These are phyloP conservation scores for Elongisporangium senticosum DNA, from an alignment of 352 stramenopile species.

Conservation along the genomic window DNA sequence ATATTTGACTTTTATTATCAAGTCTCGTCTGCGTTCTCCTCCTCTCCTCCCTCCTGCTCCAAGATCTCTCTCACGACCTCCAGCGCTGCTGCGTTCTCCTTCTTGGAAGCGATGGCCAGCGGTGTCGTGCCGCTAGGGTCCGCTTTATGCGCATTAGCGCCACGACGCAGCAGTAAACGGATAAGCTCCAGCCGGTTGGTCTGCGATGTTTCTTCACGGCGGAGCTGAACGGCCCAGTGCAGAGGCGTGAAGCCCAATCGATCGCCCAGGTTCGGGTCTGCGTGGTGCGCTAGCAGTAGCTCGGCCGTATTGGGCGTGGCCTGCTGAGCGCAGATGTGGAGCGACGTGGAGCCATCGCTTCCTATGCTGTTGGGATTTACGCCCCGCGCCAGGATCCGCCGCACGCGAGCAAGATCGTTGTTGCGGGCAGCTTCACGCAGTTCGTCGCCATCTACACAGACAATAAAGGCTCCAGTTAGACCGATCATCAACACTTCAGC, in stretches of 20 bases:
- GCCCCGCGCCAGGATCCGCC: conserved; percentile 49
- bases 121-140: conserved; percentile 50
- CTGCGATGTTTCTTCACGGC: conserved; percentile 62
- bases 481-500: not conserved
- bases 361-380: conserved; percentile 45
- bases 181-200: conserved; percentile 68
- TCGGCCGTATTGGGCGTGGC: conserved; percentile 50
- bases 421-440: conserved; percentile 65
- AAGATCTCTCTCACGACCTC: conserved; percentile 56
- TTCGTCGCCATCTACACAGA: conserved; percentile 61
- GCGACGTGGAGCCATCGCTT: conserved; percentile 55
- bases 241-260: conserved; percentile 67
- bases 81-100: conserved; percentile 58
- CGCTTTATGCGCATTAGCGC: conserved; percentile 35
- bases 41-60: conserved; percentile 5
- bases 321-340: conserved; percentile 81
- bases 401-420: conserved; percentile 60
- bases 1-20: conserved; percentile 7
- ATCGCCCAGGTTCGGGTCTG: conserved; percentile 57
- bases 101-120: conserved; percentile 57
- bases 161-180: conserved; percentile 51
- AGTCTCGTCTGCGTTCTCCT: conserved; percentile 1
- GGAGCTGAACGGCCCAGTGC: conserved; percentile 80
- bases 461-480: not conserved
- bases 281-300: conserved; percentile 52